phyloP scores from a whole-genome alignment of 345 rosid genomes.

The Syzygium aromaticum region DNA sequence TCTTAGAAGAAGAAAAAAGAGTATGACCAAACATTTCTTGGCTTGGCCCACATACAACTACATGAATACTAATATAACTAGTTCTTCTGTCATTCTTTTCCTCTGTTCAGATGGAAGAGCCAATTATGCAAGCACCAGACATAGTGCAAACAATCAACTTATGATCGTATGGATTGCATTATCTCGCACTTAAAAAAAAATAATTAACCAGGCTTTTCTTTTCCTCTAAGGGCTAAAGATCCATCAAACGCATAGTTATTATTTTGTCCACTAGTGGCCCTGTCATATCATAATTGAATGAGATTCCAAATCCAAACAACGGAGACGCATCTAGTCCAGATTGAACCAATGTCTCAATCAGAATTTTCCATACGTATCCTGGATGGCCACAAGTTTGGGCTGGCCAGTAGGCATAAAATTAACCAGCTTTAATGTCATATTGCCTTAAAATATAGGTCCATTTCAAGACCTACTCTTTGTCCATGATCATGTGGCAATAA shows the following conservation, averaged over 20 bases:
- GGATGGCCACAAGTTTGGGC: not conserved
- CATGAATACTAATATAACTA: not conserved
- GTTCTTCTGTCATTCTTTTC: not conserved
- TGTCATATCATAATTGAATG: not conserved
- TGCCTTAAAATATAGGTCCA: slow-evolving; percentile 3
- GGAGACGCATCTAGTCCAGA: not conserved
- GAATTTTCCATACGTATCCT: not conserved
- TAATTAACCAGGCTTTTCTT: not conserved
- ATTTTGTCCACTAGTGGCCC: not conserved
- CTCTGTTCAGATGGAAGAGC: not conserved
- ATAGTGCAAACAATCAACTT: not conserved
- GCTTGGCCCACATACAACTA: not conserved
- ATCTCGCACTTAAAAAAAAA: not conserved
- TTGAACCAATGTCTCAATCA: not conserved
- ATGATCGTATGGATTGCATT: not conserved
- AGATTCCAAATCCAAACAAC: not conserved
- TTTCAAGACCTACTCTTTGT: slow-evolving; percentile 5
- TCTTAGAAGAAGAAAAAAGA: not conserved
- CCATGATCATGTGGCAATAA: slow-evolving; percentile 8
- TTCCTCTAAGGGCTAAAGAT: not conserved
- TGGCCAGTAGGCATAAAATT: slow-evolving; percentile 7
- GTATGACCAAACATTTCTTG: not conserved
- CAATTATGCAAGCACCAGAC: not conserved
- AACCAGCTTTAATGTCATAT: slow-evolving; percentile 2
- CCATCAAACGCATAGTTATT: not conserved